Conservation (phyloP, 768 basidiomycete genomes). For the Mycena galopus region DNA sequence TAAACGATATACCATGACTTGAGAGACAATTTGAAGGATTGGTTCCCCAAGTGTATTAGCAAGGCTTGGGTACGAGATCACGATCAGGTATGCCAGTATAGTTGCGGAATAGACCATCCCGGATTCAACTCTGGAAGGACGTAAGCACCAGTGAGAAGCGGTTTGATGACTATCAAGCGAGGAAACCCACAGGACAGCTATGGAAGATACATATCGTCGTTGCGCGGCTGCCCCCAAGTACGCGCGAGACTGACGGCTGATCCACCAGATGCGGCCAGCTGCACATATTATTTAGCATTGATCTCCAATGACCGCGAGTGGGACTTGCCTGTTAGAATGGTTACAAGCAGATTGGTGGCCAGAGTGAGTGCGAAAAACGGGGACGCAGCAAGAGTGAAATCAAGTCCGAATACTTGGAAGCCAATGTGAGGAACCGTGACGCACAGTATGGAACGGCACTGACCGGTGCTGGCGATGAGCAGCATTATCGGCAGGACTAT, state of each 20-base stretch:
- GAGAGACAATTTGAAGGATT: slow-evolving; percentile 40
- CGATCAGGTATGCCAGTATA: slow-evolving; percentile 41
- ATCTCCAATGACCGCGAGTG: background rate
- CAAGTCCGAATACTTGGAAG: slow-evolving; percentile 38
- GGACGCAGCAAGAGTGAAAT: slow-evolving; percentile 38
- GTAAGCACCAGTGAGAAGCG: background rate
- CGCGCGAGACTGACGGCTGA: slow-evolving; percentile 43
- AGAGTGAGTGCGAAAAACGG: slow-evolving; percentile 47
- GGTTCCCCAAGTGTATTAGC: background rate
- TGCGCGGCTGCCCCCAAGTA: slow-evolving; percentile 42
- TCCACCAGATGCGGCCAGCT: slow-evolving; percentile 51
- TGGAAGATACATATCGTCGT: slow-evolving; percentile 44
- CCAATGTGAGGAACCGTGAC: background rate
- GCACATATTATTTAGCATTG: background rate
- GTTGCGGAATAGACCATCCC: slow-evolving; percentile 48
- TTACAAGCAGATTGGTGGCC: slow-evolving; percentile 45
- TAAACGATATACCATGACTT: slow-evolving; percentile 42
- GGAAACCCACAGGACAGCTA: slow-evolving; percentile 45
- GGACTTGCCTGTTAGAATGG: slow-evolving; percentile 44
- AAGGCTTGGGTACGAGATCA: background rate
- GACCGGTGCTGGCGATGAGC: slow-evolving; percentile 44
- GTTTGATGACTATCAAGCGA: background rate
- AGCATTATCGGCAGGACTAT: slow-evolving; percentile 44
- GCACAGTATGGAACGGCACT: slow-evolving; percentile 14
- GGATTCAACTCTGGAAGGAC: slow-evolving; percentile 45